Percentiles rank a stretch among this genome's conserved stretches.
These are phyloP conservation scores for Alternaria ventricosa DNA, from an alignment of 2,329 filamentous ascomycete species.

Conservation along the genomic window DNA sequence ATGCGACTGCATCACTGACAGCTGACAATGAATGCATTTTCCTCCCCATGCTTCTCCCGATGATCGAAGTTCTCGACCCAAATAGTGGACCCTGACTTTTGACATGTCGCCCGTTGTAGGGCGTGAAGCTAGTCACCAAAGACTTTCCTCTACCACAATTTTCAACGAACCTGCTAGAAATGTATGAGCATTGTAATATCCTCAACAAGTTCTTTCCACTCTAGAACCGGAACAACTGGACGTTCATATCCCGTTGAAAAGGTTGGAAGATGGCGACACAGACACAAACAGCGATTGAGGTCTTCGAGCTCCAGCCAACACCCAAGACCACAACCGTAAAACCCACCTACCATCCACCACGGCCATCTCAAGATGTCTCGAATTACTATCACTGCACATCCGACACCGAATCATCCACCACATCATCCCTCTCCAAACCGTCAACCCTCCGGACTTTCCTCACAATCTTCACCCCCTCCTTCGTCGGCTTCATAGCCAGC, in stretches of 20 bases:
- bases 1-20: not conserved
- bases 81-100: not conserved
- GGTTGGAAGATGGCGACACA: slow-evolving; percentile 2
- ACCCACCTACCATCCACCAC: not conserved
- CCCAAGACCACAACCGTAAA: not conserved
- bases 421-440: not conserved
- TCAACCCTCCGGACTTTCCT: slow-evolving; percentile 7
- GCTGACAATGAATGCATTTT: not conserved
- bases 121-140: not conserved
- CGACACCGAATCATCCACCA: slow-evolving; percentile 2
- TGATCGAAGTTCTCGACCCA: not conserved
- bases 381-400: not conserved
- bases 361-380: not conserved
- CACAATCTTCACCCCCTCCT: slow-evolving; percentile 13
- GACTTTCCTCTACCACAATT: not conserved
- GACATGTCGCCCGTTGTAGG: not conserved
- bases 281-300: not conserved
- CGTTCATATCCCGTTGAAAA: not conserved
- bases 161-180: not conserved
- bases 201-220: not conserved
- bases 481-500: slow-evolving; percentile 38
- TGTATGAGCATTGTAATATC: not conserved
- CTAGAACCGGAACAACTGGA: not conserved
- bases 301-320: slow-evolving; percentile 6
- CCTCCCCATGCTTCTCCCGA: not conserved